These are phyloP conservation scores for Metarhizium sp. DNA, from an alignment of 2,329 filamentous ascomycete genomes.

Conservation along the genomic window DNA sequence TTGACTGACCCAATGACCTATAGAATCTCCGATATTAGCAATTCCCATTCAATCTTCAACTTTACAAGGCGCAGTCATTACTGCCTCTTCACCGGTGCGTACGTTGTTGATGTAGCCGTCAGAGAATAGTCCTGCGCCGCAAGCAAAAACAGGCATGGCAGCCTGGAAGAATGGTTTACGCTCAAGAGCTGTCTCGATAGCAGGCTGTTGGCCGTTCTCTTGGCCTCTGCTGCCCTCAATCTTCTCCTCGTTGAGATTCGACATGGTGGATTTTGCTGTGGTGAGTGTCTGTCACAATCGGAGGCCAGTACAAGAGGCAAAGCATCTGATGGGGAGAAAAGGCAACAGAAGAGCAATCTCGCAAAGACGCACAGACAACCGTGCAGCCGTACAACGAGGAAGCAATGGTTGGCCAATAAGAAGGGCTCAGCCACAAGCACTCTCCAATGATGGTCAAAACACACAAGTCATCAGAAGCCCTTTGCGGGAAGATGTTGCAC, in stretches of 20 bases:
- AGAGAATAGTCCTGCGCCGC: slow-evolving; percentile 81
- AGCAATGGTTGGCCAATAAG: neutral
- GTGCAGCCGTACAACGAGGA: neutral
- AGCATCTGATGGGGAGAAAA: no score
- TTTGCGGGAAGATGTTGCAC: neutral
- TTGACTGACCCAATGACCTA: slow-evolving; percentile 82
- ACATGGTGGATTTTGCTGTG: neutral
- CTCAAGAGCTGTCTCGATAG: slow-evolving; percentile 6
- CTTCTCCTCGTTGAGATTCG: slow-evolving; percentile 1
- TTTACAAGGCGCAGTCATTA: no score
- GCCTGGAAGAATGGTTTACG: slow-evolving; percentile 13
- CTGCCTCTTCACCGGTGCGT: slow-evolving; percentile 10
- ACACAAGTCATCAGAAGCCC: neutral
- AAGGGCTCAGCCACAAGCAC: neutral
- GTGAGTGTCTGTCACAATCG: neutral
- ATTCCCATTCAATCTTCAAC: neutral
- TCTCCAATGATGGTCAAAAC: neutral
- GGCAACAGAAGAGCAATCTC: neutral
- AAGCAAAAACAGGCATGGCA: slow-evolving; percentile 66
- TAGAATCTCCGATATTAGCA: neutral
- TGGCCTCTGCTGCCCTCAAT: neutral
- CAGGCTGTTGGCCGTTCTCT: neutral
- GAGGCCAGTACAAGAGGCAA: no score
- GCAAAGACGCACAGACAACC: neutral
- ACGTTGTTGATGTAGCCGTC: slow-evolving; percentile 90